Evolutionary conservation across 352 stramenopile genomes (phyloP).

Genomic region (Globisporangium emineosum): DNA sequence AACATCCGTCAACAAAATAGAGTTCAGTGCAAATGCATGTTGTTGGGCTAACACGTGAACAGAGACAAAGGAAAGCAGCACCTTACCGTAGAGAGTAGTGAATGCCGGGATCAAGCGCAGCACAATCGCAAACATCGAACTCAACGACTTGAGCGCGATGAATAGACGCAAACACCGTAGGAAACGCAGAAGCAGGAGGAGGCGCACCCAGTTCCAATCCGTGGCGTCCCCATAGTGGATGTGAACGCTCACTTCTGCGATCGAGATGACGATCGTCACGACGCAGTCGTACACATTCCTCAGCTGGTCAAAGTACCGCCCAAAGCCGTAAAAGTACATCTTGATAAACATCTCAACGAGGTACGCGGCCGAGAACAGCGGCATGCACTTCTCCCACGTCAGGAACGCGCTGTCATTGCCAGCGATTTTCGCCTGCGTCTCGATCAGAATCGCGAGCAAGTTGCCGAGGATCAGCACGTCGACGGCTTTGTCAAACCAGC

Average conservation of each 20-base stretch:
- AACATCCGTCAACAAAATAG: neutral
- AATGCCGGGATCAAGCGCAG: constrained; percentile 48
- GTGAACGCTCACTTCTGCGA: constrained; percentile 53
- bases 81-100: constrained; percentile 48
- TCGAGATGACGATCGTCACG: constrained; percentile 61
- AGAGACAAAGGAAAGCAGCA: neutral
- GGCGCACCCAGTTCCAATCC: constrained; percentile 48
- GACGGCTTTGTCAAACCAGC: constrained; percentile 35
- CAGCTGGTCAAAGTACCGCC: constrained; percentile 51
- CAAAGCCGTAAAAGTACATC: constrained; percentile 51
- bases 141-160: constrained; percentile 42
- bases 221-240: constrained; percentile 35
- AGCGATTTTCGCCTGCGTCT: constrained; percentile 49
- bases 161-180: constrained; percentile 50
- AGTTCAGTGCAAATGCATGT: no score
- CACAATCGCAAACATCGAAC: constrained; percentile 53
- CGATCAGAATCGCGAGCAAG: constrained; percentile 41
- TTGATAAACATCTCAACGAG: constrained; percentile 84
- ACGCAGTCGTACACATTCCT: constrained; percentile 86
- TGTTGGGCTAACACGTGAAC: no score
- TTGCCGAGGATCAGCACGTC: constrained; percentile 45
- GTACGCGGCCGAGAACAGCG: constrained; percentile 66
- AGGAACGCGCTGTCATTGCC: constrained; percentile 21
- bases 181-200: constrained; percentile 60
- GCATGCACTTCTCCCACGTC: constrained; percentile 53